These are phyloP conservation scores for Sporopachydermia cereana DNA, from an alignment of 1,139 yeast species.

Conservation along the genomic window DNA sequence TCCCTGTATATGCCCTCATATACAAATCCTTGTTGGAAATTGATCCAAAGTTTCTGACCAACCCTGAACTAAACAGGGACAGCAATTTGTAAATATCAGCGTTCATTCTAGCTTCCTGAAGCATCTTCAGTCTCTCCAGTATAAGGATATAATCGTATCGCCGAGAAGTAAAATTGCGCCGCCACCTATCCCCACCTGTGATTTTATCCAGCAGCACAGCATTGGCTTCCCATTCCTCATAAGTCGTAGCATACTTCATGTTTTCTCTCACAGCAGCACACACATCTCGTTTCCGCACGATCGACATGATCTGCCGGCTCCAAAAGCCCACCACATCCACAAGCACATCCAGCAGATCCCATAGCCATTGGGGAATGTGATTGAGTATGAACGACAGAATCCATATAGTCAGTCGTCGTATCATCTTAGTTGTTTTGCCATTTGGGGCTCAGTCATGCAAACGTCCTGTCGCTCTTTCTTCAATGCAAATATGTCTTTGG, in stretches of 20 bases:
- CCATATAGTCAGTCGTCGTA: neutral
- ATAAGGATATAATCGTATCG: slow-evolving; percentile 80
- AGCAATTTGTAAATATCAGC: slow-evolving; percentile 50
- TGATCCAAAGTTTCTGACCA: slow-evolving; percentile 84
- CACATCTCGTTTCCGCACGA: slow-evolving; percentile 20
- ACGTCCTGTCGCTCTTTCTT: no score
- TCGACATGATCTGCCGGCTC: slow-evolving; percentile 25
- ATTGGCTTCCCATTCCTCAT: slow-evolving; percentile 49
- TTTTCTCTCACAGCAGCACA: slow-evolving; percentile 20
- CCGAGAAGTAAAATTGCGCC: slow-evolving; percentile 73
- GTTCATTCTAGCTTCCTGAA: slow-evolving; percentile 49
- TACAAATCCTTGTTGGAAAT: slow-evolving; percentile 71
- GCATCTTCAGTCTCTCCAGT: slow-evolving; percentile 53
- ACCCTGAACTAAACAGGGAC: slow-evolving; percentile 69
- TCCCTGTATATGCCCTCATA: slow-evolving; percentile 76
- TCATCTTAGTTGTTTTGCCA: no score
- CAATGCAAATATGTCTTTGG: no score
- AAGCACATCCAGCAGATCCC: slow-evolving; percentile 50
- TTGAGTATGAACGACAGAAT: slow-evolving; percentile 22
- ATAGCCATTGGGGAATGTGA: slow-evolving; percentile 47
- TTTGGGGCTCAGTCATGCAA: no score
- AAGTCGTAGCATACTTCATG: slow-evolving; percentile 24
- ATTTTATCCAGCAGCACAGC: slow-evolving; percentile 52
- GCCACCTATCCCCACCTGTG: slow-evolving; percentile 49
- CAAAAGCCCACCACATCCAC: slow-evolving; percentile 51